Evolutionary conservation across 139 green algal genomes (phyloP), one percentile per base, ranked within the genome.

Genomic region (Coelastrella sp.): DNA sequence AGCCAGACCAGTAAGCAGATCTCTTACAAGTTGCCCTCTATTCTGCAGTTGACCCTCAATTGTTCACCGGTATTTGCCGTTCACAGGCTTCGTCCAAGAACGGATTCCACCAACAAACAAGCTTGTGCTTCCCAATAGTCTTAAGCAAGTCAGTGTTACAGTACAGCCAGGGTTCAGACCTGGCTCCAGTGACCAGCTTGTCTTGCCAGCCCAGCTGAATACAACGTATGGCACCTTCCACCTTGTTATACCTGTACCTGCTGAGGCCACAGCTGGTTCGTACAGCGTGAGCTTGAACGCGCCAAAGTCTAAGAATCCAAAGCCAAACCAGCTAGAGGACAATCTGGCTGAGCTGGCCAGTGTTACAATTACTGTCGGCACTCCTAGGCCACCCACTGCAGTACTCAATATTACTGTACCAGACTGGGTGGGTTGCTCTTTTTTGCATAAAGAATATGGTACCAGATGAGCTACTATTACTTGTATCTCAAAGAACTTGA

Each of bases 341-440:
- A 30, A 68, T 11, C 11, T 5, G 7, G 62, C 78, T 17, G 43
- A 51, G 23, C 13, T 77, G 4, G 86, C 59, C 0, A n/a, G 40
- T 2, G 34, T 72, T 0, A 63, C 50, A 7, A 80, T 94, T 43
- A 89, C 79, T 0, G 76, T 92, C 0, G 89, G 85, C 0, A 87
- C 91, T 66, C 91, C 91, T 2, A 66, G 91, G 27, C 87, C 89
- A 2, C 89, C 91, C 11, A 94, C 91, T 5, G 91, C 85, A 17
- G 81, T 87, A 7, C 91, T 94, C 0, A 81, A 74, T 25, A 37
- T 94, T 23, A 83, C 79, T 1, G 62, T 34, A 11, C 81, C 84
- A 4, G 37, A 67, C 59, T 92, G 89, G 89, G 79, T 85, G 35
- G 9, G 79, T 51, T 23, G 5, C 0, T n/a, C n/a, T n/a, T n/a